phyloP scores from a whole-genome alignment of 768 basidiomycete species.

The Strobilomyces dryophilus region DNA sequence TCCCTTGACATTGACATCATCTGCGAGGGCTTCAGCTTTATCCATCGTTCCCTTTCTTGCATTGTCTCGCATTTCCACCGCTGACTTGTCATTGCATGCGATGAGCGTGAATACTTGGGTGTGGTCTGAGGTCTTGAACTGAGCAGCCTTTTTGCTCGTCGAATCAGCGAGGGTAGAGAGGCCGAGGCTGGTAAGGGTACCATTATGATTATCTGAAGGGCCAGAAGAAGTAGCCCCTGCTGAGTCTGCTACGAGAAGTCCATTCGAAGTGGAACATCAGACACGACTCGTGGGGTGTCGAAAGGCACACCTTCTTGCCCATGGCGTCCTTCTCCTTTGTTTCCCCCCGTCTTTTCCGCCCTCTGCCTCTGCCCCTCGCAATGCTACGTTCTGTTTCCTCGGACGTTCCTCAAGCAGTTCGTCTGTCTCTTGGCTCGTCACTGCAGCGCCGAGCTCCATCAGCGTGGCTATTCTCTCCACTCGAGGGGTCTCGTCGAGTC shows the following conservation, averaged over 20 bases:
- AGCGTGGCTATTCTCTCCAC: slow-evolving; percentile 59
- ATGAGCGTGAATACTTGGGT: slow-evolving; percentile 77
- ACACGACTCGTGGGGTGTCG: not conserved
- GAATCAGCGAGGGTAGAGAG: slow-evolving; percentile 62
- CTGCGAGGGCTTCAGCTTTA: slow-evolving; percentile 85
- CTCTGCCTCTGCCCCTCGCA: slow-evolving; percentile 66
- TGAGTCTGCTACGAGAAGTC: slow-evolving; percentile 65
- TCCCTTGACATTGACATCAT: slow-evolving; percentile 91
- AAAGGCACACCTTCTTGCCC: slow-evolving; percentile 47
- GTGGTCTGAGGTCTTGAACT: slow-evolving; percentile 75
- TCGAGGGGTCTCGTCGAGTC: slow-evolving; percentile 61
- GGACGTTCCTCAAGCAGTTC: too few species aligned
- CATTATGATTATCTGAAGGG: slow-evolving; percentile 30
- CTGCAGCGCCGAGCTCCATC: slow-evolving; percentile 34
- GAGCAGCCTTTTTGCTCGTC: slow-evolving; percentile 43
- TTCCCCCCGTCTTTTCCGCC: slow-evolving; percentile 51
- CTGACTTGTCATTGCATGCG: slow-evolving; percentile 72
- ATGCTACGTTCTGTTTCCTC: too few species aligned
- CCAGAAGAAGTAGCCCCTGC: slow-evolving; percentile 16
- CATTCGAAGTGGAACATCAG: slow-evolving; percentile 39
- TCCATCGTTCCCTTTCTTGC: slow-evolving; percentile 85
- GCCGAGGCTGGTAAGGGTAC: slow-evolving; percentile 56
- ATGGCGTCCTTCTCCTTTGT: slow-evolving; percentile 43
- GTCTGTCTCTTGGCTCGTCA: too few species aligned
- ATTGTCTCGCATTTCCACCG: slow-evolving; percentile 75